Conservation (phyloP, 306 rosid genomes). For the Medicago ruthenica region DNA sequence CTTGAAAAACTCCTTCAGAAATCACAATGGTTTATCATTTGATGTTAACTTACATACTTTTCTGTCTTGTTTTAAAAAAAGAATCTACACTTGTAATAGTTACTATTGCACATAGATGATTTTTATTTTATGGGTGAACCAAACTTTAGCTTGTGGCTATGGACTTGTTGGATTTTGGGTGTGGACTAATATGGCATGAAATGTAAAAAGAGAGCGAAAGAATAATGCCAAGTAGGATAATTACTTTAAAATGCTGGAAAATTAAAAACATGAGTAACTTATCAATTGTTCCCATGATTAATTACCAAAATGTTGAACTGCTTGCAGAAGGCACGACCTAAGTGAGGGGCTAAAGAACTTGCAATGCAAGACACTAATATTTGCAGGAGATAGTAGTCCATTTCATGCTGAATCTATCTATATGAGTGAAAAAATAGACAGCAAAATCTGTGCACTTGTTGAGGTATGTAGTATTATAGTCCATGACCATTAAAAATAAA, state of each 20-base stretch:
- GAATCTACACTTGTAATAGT: no score
- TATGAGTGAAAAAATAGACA: slow-evolving; percentile 66
- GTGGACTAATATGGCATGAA: not conserved
- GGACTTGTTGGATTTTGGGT: not conserved
- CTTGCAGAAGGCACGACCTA: slow-evolving; percentile 78
- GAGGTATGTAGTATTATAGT: slow-evolving; percentile 55
- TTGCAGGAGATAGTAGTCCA: slow-evolving; percentile 85
- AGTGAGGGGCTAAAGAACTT: slow-evolving; percentile 66
- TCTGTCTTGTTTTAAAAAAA: not conserved
- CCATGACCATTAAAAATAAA: not conserved
- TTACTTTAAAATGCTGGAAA: slow-evolving; percentile 22
- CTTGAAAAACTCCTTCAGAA: no score
- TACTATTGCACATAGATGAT: not conserved
- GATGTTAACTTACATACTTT: not conserved
- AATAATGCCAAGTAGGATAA: not conserved
- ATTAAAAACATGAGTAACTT: not conserved
- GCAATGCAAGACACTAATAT: slow-evolving; percentile 80
- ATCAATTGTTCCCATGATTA: not conserved
- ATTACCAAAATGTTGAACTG: slow-evolving; percentile 24
- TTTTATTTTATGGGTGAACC: slow-evolving; percentile 24
- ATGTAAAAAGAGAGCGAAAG: slow-evolving; percentile 1
- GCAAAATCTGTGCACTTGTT: slow-evolving; percentile 71
- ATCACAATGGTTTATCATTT: not conserved
- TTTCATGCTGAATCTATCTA: slow-evolving; percentile 73
- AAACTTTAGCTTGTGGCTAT: slow-evolving; percentile 27